Percentiles rank a stretch among this genome's conserved stretches.
Conservation (phyloP, 495 filamentous ascomycete species). For the Tuber borchii region DNA sequence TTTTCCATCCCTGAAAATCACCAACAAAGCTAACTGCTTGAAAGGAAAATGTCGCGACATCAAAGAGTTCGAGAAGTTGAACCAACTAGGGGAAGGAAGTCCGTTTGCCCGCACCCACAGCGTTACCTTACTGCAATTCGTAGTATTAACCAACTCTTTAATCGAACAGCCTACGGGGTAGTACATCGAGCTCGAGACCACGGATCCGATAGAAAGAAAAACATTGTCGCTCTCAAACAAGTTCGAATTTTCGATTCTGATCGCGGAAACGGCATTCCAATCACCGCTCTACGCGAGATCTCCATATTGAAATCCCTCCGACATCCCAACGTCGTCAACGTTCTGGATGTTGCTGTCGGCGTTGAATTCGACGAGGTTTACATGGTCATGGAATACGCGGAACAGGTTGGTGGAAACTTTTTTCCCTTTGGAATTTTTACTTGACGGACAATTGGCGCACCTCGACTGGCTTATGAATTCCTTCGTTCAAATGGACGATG, state of each 20-base stretch:
- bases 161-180: constrained; percentile 45
- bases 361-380: constrained; percentile 45
- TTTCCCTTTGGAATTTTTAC: constrained; percentile 20
- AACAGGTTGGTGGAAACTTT: constrained; percentile 47
- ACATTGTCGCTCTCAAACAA: constrained; percentile 47
- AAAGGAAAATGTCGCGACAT: constrained; percentile 45
- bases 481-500: constrained; percentile 43
- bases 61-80: constrained; percentile 44
- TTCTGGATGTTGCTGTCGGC: constrained; percentile 47
- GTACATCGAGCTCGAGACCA: constrained; percentile 46
- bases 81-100: constrained; percentile 48
- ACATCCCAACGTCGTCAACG: constrained; percentile 47
- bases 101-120: constrained; percentile 20
- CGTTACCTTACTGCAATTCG: not conserved
- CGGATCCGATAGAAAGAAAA: constrained; percentile 29
- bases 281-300: constrained; percentile 48
- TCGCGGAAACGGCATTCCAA: constrained; percentile 48
- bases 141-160: constrained; percentile 6
- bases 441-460: constrained; percentile 41
- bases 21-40: constrained; percentile 11
- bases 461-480: constrained; percentile 48
- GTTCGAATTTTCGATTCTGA: constrained; percentile 45
- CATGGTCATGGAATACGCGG: constrained; percentile 51
- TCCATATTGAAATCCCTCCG: constrained; percentile 46
- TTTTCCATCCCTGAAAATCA: constrained; percentile 1